Percentiles rank a stretch among this genome's conserved stretches.
Conservation (phyloP, 371 early-diverging fungal species). For the Haplosporangium sp. region DNA sequence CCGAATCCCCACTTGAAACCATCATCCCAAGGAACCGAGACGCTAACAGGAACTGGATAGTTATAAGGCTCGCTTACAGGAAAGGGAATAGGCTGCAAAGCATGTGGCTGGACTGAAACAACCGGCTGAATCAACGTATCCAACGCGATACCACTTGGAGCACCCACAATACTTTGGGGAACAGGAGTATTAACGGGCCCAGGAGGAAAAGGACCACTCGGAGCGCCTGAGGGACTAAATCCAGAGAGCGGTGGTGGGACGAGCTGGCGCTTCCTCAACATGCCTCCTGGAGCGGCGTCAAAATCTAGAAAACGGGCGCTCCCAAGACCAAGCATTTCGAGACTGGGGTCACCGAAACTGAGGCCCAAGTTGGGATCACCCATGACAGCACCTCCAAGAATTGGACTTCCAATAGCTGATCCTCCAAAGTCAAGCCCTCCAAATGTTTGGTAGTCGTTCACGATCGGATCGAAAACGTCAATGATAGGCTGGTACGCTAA, state of each 20-base stretch:
- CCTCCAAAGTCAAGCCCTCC: not conserved
- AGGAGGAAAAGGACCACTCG: not conserved
- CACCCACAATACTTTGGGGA: slow-evolving; percentile 2
- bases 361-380: not conserved
- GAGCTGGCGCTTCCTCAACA: slow-evolving; percentile 18
- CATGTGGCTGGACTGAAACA: slow-evolving; percentile 39
- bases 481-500: slow-evolving; percentile 25
- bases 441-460: slow-evolving; percentile 17
- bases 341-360: too few species aligned
- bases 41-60: slow-evolving; percentile 42
- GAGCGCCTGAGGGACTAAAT: not conserved
- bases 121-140: slow-evolving; percentile 44
- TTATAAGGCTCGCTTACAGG: slow-evolving; percentile 32
- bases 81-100: slow-evolving; percentile 32
- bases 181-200: not conserved
- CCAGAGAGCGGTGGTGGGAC: not conserved
- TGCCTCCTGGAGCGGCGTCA: not conserved
- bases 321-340: not conserved
- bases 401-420: not conserved
- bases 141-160: slow-evolving; percentile 12
- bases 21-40: slow-evolving; percentile 13
- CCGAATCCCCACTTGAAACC: not conserved
- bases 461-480: slow-evolving; percentile 22
- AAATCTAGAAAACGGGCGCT: not conserved
- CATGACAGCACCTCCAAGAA: not conserved